phyloP scores from a whole-genome alignment of 371 early-diverging fungal genomes.

The Circinella umbellata region DNA sequence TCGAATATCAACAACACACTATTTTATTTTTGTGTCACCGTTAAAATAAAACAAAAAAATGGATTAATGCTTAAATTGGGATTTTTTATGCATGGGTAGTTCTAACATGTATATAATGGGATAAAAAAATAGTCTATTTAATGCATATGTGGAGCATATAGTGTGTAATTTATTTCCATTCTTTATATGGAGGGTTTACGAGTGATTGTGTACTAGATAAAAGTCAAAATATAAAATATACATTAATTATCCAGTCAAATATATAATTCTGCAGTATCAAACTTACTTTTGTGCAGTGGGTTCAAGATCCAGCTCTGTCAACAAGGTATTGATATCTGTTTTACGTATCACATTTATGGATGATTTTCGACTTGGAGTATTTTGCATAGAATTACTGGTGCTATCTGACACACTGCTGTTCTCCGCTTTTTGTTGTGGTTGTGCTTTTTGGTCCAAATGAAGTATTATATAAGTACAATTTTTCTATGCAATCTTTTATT shows the following conservation, averaged over 20 bases:
- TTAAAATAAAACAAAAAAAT: too few species aligned
- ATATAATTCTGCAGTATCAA: neutral
- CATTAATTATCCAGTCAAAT: neutral
- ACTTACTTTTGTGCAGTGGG: constrained; percentile 16
- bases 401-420: constrained; percentile 7
- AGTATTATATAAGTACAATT: neutral
- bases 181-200: constrained; percentile 27
- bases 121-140: too few species aligned
- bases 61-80: too few species aligned
- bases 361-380: constrained; percentile 6
- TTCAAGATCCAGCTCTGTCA: constrained; percentile 17
- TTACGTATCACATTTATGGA: constrained; percentile 7
- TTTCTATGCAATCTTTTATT: neutral
- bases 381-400: constrained; percentile 2
- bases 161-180: constrained; percentile 8
- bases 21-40: too few species aligned
- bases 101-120: too few species aligned
- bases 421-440: neutral
- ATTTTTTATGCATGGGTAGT: too few species aligned
- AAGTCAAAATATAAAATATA: neutral
- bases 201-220: constrained; percentile 19
- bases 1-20: too few species aligned
- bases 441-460: neutral
- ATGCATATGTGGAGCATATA: too few species aligned
- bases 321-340: constrained; percentile 19